phyloP scores from a whole-genome alignment of 2,329 filamentous ascomycete genomes.

The Scedosporium apiospermum region DNA sequence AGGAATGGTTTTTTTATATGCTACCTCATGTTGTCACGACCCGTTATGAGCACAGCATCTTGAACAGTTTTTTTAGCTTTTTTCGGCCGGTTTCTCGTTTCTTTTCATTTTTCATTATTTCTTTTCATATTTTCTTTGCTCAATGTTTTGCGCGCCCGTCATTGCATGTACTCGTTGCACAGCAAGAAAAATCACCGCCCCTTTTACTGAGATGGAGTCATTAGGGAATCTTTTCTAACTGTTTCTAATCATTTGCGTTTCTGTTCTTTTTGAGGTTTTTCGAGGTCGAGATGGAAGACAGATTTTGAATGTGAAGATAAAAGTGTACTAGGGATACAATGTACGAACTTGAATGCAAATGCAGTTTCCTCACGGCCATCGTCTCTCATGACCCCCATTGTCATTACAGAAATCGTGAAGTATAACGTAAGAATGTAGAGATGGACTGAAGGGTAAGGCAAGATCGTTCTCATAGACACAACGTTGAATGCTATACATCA shows the following conservation, averaged over 20 bases:
- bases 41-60: conserved; percentile 1
- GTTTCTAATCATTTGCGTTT: background rate
- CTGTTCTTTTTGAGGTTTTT: background rate
- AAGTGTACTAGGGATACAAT: conserved; percentile 4
- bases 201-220: background rate
- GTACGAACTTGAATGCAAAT: background rate
- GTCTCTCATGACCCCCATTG: too few relatives aligned
- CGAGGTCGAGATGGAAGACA: background rate
- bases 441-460: background rate
- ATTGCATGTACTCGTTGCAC: background rate
- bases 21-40: conserved; percentile 1
- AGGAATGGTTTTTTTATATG: background rate
- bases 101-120: background rate
- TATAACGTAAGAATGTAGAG: too few relatives aligned
- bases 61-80: background rate
- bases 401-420: too few relatives aligned
- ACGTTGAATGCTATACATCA: conserved; percentile 10
- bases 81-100: background rate
- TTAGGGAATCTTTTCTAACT: background rate
- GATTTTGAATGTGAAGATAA: background rate
- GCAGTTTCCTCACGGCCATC: too few relatives aligned
- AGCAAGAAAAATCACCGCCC: background rate
- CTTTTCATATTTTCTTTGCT: background rate
- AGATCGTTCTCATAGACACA: conserved; percentile 5
- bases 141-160: background rate